Base-by-base conservation (phyloP, 805 yeast genomes). In the Yarrowia keelungensis region DNA sequence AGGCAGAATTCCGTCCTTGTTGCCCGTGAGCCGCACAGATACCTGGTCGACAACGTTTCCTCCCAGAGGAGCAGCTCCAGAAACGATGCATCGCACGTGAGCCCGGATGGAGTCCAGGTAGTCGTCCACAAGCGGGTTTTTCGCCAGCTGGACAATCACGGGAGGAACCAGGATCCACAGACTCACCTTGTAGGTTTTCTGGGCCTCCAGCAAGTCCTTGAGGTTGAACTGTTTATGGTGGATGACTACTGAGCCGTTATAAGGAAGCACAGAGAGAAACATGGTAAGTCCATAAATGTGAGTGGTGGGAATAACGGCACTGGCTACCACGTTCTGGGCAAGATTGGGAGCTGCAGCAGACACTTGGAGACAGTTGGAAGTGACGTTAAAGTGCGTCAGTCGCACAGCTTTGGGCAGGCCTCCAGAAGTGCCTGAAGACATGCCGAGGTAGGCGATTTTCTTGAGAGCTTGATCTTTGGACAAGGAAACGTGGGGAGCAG, bases 351-450 rank as follows among this genome's bases (percentile, higher is more conserved):
- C 67, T 0, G 67, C 67, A 12, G 78, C 79, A 9, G 84, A 81
- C 70, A 65, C 51, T 16, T 51, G 86, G 86, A 72, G 58, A 2
- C 76, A 72, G 69, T 81, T 81, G 26, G 82, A 75, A 12, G 79
- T 79, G 15, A 85, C 81, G 71, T 87, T 87, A 58, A 75, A 76
- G 72, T 90, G 94, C 41, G 86, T 83, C 70, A 89, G 79, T 19
- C 87, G 85, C 32, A 89, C 96, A 73, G 95, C 95, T 79, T 90
- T 90, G 70, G 95, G 92, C 42, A 86, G 83, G 65, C 95, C 94
- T 8, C 67, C 67, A 10, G 79, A 73, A 10, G 81, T 78, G 14
- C 79, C 79, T 1, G 75, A 72, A 8, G 78, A 76, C 69, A 76
- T 75, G 71, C 77, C 73, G 71, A 73, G 73, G 69, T 75, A 75